Evolutionary conservation across 768 basidiomycete species (phyloP).

Genomic region (Mycena amicta): DNA sequence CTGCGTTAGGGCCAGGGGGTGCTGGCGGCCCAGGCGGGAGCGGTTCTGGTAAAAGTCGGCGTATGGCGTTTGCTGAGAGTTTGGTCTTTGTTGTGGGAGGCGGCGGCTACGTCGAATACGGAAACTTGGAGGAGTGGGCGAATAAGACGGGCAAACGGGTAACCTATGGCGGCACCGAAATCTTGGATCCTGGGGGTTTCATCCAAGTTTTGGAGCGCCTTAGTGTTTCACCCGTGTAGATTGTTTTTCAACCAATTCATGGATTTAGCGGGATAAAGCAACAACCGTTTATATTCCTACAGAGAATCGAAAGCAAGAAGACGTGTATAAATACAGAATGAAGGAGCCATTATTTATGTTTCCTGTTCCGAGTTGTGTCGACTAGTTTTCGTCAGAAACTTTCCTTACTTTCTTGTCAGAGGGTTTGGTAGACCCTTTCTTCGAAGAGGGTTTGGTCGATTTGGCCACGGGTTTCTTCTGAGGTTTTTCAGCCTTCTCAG

Average conservation of each 20-base stretch:
- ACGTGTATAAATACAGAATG: neutral
- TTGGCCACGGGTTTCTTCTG: neutral
- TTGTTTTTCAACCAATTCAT: no score
- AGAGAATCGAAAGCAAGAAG: no score
- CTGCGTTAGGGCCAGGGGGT: conserved; percentile 55
- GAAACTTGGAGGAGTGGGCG: conserved; percentile 95
- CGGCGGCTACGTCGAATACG: conserved; percentile 96
- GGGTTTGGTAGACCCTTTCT: conserved; percentile 26
- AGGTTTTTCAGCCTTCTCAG: neutral
- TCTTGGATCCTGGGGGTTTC: conserved; percentile 87
- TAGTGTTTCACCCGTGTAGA: conserved; percentile 26
- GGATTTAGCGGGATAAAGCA: neutral
- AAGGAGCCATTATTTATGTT: neutral
- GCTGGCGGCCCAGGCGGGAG: conserved; percentile 45
- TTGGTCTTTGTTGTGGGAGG: conserved; percentile 96
- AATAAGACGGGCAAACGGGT: conserved; percentile 78
- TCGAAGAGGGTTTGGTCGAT: conserved; percentile 7
- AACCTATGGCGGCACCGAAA: conserved; percentile 95
- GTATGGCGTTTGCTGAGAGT: conserved; percentile 85
- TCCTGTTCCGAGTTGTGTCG: neutral
- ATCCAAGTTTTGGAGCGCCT: conserved; percentile 68
- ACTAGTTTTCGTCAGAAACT: neutral
- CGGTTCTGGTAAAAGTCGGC: conserved; percentile 45
- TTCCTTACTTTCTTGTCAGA: conserved; percentile 2
- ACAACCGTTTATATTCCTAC: neutral